Base-by-base conservation (phyloP, 352 stramenopile species). In the Pythium utonaiense region DNA sequence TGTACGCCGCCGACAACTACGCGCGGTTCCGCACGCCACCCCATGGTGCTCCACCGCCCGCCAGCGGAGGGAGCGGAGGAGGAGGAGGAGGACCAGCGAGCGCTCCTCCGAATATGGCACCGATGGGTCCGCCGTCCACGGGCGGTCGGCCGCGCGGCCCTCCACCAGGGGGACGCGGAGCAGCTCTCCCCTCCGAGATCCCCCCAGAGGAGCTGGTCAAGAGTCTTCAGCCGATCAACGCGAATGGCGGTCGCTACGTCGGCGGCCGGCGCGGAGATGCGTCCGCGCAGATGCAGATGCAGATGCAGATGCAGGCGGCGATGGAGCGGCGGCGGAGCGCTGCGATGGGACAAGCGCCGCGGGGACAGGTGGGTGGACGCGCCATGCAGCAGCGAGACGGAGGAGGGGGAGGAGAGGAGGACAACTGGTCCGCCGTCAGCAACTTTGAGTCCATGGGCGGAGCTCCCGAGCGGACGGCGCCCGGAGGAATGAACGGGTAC, bases 201-300 rank as follows among this genome's bases (percentile, higher is more conserved):
- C 48, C 59, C n/a, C 59, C 59, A 44, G 50, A 66, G 34, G 59
- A 66, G 19, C 41, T 66, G 27, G 59, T 47, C n/a, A 66, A 66
- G 25, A 60, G 50, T 33, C 31, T 66, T 19, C 59, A 66, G 51
- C 59, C 59, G 1, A 45, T 66, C 22, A 44, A 16, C 13, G 45
- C 31, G 1, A 22, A 48, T 13, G 48, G 8, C 1, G 21, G 42
- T 38, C 38, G 59, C 27, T 61, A 66, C 45, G 21, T 14, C 14
- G 19, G 33, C 8, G 25, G 52, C 13, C 59, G 28, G 8, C 45
- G 45, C 5, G 24, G 13, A 22, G 45, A 52, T 7, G 10, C 22
- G 14, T 22, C 45, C 3, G 45, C 17, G 45, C 21, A 57, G 19
- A 24, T 44, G 21, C 52, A 48, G 38, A 57, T 34, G 47, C 22